These are phyloP conservation scores for Citrus unshiu DNA, from an alignment of 345 rosid species.

Conservation along the genomic window DNA sequence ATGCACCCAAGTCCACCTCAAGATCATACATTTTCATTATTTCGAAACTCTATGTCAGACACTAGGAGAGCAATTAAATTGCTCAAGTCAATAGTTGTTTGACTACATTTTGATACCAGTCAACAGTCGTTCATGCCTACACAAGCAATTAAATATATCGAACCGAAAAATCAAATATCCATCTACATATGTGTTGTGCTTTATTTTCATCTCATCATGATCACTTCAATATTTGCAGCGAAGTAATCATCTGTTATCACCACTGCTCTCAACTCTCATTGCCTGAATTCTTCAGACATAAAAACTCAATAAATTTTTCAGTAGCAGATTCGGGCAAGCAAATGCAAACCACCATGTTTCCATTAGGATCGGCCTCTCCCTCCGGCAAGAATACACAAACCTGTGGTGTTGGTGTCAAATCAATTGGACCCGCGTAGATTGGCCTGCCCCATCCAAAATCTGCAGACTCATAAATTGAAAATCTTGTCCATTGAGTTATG, in stretches of 20 bases:
- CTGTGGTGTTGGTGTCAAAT: slow-evolving; percentile 89
- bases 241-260: neutral
- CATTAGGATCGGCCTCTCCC: slow-evolving; percentile 49
- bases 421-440: slow-evolving; percentile 75
- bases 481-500: slow-evolving; percentile 91
- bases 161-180: too few species aligned
- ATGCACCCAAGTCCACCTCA: too few species aligned
- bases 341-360: slow-evolving; percentile 64
- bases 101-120: neutral
- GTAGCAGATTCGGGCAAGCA: slow-evolving; percentile 77
- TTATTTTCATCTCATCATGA: neutral
- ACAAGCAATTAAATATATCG: neutral
- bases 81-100: neutral
- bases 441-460: slow-evolving; percentile 96
- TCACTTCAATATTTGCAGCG: neutral
- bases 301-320: slow-evolving; percentile 39
- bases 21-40: neutral
- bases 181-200: neutral
- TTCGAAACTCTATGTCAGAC: neutral
- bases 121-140: neutral
- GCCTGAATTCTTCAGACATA: slow-evolving; percentile 31
- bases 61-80: too few species aligned
- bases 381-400: slow-evolving; percentile 82
- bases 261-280: neutral
- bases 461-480: slow-evolving; percentile 70